phyloP scores from a whole-genome alignment of 768 basidiomycete species.

The Dendrothele bispora region DNA sequence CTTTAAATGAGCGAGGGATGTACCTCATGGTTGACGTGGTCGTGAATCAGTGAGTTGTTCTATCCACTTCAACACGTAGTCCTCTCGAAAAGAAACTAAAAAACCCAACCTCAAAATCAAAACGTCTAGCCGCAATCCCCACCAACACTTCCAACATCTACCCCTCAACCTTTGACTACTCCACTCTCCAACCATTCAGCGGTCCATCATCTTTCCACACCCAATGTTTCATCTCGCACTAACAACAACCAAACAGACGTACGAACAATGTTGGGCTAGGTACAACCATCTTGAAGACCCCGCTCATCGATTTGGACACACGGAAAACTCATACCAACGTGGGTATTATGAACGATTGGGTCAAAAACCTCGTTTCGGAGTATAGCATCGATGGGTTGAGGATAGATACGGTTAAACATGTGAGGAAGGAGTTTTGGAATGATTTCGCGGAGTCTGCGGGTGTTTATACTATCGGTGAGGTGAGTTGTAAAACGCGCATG shows the following conservation, averaged over 20 bases:
- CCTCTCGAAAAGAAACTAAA: too few relatives aligned
- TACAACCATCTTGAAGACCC: constrained; percentile 57
- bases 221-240: constrained; percentile 64
- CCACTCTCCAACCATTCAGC: constrained; percentile 28
- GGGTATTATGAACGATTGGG: constrained; percentile 56
- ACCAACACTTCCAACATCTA: constrained; percentile 12
- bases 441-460: constrained; percentile 59
- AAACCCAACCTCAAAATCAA: too few relatives aligned
- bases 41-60: constrained; percentile 71
- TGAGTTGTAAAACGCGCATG: too few relatives aligned
- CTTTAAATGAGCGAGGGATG: constrained; percentile 63
- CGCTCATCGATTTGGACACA: constrained; percentile 75
- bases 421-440: constrained; percentile 67
- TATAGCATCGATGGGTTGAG: constrained; percentile 71
- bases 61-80: too few relatives aligned
- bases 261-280: constrained; percentile 77
- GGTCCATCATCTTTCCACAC: constrained; percentile 48
- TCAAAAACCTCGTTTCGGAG: constrained; percentile 51
- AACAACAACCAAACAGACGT: constrained; percentile 54
- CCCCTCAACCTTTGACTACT: constrained; percentile 27
- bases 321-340: constrained; percentile 55
- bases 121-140: constrained; percentile 18
- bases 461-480: constrained; percentile 75
- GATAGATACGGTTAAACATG: constrained; percentile 64
- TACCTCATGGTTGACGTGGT: constrained; percentile 75